Evolutionary conservation across 1,139 yeast genomes (phyloP).

Genomic region (Blastobotrys ciferrii): DNA sequence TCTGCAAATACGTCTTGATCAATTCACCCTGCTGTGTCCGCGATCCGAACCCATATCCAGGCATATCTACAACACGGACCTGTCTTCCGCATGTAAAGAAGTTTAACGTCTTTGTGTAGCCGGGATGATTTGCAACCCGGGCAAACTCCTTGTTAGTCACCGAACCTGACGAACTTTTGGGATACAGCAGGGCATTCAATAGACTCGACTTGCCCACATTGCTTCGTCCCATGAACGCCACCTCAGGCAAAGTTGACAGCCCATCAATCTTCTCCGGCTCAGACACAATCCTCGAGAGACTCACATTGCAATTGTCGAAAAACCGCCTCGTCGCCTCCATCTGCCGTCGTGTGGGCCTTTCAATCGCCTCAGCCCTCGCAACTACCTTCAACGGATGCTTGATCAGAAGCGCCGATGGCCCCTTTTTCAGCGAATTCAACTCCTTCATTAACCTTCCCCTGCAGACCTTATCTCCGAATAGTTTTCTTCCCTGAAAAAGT

Average conservation of each 20-base stretch:
- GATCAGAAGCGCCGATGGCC: constrained; percentile 10
- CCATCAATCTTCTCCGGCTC: constrained; percentile 16
- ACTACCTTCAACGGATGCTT: constrained; percentile 7
- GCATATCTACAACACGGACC: constrained; percentile 71
- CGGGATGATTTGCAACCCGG: constrained; percentile 59
- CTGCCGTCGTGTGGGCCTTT: constrained; percentile 11
- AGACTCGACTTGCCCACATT: constrained; percentile 84
- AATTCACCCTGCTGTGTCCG: constrained; percentile 64
- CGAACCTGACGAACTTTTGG: constrained; percentile 36
- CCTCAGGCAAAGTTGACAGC: constrained; percentile 51
- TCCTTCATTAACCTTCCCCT: too few relatives aligned
- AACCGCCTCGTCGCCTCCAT: constrained; percentile 14
- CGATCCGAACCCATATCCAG: constrained; percentile 80
- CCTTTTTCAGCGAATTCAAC: constrained; percentile 13
- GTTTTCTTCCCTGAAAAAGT: not conserved
- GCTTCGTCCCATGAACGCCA: constrained; percentile 72
- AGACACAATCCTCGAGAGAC: constrained; percentile 15
- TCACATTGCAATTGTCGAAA: constrained; percentile 15
- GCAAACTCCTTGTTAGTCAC: constrained; percentile 44
- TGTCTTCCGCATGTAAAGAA: constrained; percentile 65
- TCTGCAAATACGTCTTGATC: constrained; percentile 57
- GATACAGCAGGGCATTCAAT: constrained; percentile 47
- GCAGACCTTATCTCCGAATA: not conserved
- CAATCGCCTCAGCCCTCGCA: constrained; percentile 7
- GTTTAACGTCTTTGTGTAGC: constrained; percentile 74